These are phyloP conservation scores for Lentinula detonsa DNA, from an alignment of 768 basidiomycete species.

Conservation along the genomic window DNA sequence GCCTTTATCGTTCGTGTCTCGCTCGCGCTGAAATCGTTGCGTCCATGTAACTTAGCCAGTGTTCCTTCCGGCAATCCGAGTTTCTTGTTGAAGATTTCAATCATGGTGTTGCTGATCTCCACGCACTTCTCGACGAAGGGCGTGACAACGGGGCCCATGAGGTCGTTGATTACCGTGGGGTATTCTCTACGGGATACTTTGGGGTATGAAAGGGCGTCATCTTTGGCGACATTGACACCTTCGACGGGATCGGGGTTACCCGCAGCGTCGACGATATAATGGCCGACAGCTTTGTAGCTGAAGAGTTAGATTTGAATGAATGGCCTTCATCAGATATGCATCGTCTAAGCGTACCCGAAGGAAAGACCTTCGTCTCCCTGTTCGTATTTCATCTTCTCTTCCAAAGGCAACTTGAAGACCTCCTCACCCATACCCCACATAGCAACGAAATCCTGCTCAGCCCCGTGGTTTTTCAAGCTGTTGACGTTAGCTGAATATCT, in stretches of 20 bases:
- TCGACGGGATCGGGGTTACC: constrained; percentile 37
- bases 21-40: constrained; percentile 29
- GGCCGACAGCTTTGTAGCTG: constrained; percentile 38
- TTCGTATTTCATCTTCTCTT: constrained; percentile 32
- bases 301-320: background rate
- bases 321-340: background rate
- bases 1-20: constrained; percentile 37
- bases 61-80: constrained; percentile 36
- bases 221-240: constrained; percentile 44
- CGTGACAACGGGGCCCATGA: constrained; percentile 27
- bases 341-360: constrained; percentile 19
- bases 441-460: constrained; percentile 23
- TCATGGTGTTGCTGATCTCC: constrained; percentile 31
- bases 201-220: constrained; percentile 44
- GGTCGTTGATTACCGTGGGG: constrained; percentile 30
- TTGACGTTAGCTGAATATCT: background rate
- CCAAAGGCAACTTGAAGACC: constrained; percentile 26
- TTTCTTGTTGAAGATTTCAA: constrained; percentile 34
- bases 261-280: constrained; percentile 35
- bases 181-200: constrained; percentile 34
- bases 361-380: constrained; percentile 28
- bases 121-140: constrained; percentile 15
- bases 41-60: constrained; percentile 27
- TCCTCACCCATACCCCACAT: constrained; percentile 34
- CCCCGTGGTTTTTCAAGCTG: constrained; percentile 33